Evolutionary conservation across 495 filamentous ascomycete species (phyloP).

Genomic region (Xylaria scruposa): DNA sequence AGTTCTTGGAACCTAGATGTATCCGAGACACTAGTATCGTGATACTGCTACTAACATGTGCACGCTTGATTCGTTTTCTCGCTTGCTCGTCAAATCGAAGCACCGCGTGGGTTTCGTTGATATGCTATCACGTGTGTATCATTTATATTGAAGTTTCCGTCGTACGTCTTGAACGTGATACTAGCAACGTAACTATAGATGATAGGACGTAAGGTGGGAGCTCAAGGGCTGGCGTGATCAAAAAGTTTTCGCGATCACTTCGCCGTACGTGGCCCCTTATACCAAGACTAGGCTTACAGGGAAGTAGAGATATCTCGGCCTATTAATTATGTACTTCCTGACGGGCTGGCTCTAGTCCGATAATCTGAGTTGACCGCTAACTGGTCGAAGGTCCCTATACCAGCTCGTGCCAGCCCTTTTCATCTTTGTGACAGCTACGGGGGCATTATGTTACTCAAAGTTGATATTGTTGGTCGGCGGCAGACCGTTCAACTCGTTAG

Average conservation of each 20-base stretch:
- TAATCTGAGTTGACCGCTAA: background rate
- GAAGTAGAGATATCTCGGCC: background rate
- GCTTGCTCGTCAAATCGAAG: background rate
- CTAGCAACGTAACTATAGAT: background rate
- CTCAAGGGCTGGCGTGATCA: background rate
- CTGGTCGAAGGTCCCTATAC: background rate
- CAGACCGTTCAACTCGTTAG: background rate
- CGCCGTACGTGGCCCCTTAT: background rate
- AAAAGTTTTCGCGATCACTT: background rate
- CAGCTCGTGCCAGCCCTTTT: background rate
- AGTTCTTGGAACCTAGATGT: background rate
- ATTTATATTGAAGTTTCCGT: background rate
- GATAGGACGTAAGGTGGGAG: background rate
- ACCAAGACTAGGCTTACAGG: background rate
- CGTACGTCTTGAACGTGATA: background rate
- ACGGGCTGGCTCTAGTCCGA: too few species aligned
- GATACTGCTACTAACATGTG: background rate
- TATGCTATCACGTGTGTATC: background rate
- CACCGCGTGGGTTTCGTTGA: background rate
- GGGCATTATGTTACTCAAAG: background rate
- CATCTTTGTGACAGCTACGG: background rate
- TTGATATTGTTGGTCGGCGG: background rate
- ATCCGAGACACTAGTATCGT: background rate
- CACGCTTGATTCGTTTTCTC: too few species aligned
- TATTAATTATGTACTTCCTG: background rate